Base-by-base conservation (phyloP, 1,139 yeast species). In the Saccharomyces hybrid region DNA sequence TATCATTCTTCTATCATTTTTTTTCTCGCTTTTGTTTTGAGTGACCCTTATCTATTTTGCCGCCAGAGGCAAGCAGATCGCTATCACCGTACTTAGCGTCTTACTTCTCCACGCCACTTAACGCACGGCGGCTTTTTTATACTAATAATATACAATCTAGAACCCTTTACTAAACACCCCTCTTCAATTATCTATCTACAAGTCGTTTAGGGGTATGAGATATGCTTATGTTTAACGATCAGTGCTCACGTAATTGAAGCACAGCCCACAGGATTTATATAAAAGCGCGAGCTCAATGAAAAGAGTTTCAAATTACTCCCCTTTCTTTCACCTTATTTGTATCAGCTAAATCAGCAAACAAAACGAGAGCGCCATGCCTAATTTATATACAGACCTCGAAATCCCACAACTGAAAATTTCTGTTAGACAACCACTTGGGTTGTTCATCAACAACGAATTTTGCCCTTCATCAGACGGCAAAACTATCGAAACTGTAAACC, bases 401-500 rank as follows among this genome's bases (percentile, higher is more conserved):
- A 60, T 63, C 34, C 63, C 64, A 14, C 62, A 65, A 48, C 51
- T 60, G 27, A 56, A 60, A 51, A 66, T 71, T 54, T 74, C 74
- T 52, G 80, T 76, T 69, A 62, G 70, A 34, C 86, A 83, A 62
- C 88, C 88, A 56, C 73, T 86, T 32, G 87, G 88, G 24, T 72
- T 84, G 58, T 84, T 82, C 71, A 82, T 83, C 70, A 78, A 83
- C 72, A 83, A 84, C 61, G 78, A 83, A 69, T 84, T 76, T 60
- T 77, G 76, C 16, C 63, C 69, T n/a, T 74, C 88, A 8, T 70
- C 71, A 41, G 68, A 78, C 8, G 81, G 82, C 7, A 73, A 77
- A 58, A 77, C 78, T 44, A 70, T 84, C 53, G 81, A 79, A n/a
- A 78, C 85, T 2, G 71, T 78, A 52, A 81, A 83, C 66, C 91